phyloP scores from a whole-genome alignment of 1,284 basidiomycete species.

The Kwoniella shivajii region DNA sequence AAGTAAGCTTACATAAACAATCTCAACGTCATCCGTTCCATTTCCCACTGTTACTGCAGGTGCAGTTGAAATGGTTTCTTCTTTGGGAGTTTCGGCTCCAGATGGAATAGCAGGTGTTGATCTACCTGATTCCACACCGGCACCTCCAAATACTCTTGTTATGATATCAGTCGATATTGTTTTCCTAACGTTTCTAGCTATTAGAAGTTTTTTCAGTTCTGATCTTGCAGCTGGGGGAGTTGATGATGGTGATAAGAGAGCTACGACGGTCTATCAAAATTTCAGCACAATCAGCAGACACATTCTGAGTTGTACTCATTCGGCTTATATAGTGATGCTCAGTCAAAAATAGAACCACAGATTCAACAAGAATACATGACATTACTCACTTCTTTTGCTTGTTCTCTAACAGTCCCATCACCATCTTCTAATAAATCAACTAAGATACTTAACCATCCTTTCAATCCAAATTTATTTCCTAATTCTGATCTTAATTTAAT shows the following conservation, averaged over 20 bases:
- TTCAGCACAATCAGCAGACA: neutral
- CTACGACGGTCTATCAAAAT: conserved; percentile 65
- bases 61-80: conserved; percentile 8
- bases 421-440: conserved; percentile 87
- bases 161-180: conserved; percentile 64
- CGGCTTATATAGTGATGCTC: too few species aligned
- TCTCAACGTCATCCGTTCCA: conserved; percentile 59
- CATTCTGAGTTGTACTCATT: neutral
- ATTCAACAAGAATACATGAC: neutral
- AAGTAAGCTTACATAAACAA: conserved; percentile 67
- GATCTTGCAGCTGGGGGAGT: conserved; percentile 82
- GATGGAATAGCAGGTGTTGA: conserved; percentile 9
- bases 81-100: neutral
- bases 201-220: conserved; percentile 90
- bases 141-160: conserved; percentile 49
- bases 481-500: conserved; percentile 70
- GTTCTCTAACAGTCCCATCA: conserved; percentile 84
- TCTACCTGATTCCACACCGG: conserved; percentile 7
- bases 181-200: conserved; percentile 80
- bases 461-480: conserved; percentile 74
- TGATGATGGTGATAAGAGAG: conserved; percentile 77
- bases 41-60: conserved; percentile 48
- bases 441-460: conserved; percentile 75
- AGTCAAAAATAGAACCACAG: neutral
- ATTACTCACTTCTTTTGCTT: conserved; percentile 61